Conservation (phyloP, 306 rosid genomes). For the Begonia peltatifolia region DNA sequence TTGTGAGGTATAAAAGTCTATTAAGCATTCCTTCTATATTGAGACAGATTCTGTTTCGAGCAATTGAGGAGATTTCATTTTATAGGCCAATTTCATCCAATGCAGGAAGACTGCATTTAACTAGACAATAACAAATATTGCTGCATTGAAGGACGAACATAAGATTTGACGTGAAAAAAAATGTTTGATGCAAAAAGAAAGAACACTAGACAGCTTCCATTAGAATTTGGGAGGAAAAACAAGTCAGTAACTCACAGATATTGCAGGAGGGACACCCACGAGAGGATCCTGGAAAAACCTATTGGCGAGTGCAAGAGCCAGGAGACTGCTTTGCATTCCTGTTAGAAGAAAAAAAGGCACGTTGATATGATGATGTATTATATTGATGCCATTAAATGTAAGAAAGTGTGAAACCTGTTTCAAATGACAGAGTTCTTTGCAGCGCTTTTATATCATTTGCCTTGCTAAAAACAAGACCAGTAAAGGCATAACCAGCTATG, state of each 20-base stretch:
- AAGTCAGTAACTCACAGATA: slow-evolving; percentile 55
- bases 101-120: too few species aligned
- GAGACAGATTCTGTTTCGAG: too few species aligned
- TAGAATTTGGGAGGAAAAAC: neutral
- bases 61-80: too few species aligned
- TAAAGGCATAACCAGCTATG: slow-evolving; percentile 51
- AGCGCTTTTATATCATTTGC: slow-evolving; percentile 49
- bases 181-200: too few species aligned
- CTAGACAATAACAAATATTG: too few species aligned
- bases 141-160: too few species aligned
- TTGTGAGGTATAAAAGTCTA: too few species aligned
- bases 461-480: slow-evolving; percentile 51
- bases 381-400: slow-evolving; percentile 3
- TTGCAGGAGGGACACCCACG: slow-evolving; percentile 84
- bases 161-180: too few species aligned
- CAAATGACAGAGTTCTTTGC: slow-evolving; percentile 80
- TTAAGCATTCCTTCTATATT: too few species aligned
- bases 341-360: slow-evolving; percentile 12
- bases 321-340: slow-evolving; percentile 99
- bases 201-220: too few species aligned
- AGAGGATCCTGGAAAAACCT: slow-evolving; percentile 70
- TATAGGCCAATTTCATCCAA: too few species aligned
- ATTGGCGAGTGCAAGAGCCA: slow-evolving; percentile 92
- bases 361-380: slow-evolving; percentile 4
- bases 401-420: slow-evolving; percentile 54